Evolutionary conservation across 1,284 basidiomycete species (phyloP), one percentile per base, ranked within the genome.

Genomic region (Leccinum olivaceoglutinosum): DNA sequence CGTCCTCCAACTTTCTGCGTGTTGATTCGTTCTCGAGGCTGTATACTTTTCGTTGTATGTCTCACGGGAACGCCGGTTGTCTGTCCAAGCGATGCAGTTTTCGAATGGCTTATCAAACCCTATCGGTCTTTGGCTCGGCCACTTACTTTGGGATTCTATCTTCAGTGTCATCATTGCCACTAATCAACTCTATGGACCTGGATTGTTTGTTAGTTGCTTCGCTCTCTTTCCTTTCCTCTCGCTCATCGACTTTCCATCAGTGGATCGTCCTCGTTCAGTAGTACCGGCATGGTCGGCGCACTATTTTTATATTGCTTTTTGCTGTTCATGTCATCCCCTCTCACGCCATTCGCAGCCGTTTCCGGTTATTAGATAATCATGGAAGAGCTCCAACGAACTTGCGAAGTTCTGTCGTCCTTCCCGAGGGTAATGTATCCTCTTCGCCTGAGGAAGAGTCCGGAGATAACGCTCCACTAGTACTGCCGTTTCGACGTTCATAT

Each of bases 31-130:
- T 59, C 53, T 32, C 12, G 62, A 89, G 85, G 81, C 86, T 16
- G 85, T 90, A 1, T 93, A 85, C 73, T 91, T 88, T 65, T 81
- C 88, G 9, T 73, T 93, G 12, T 93, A 93, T 72, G 88, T 91
- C 6, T 84, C 85, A 16, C 83, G 80, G 66, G 89, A 89, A 71
- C 83, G 85, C 34, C 80, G 81, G 54, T 87, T 86, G 8, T 85
- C 83, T 51, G 89, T 87, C 2, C 90, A 87, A 75, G 89, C 88
- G 5, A 93, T 90, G 88, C 87, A 89, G 65, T 76, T 89, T 34
- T 90, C 88, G 39, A 93, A 93, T 70, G 91, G 91, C 1, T 77
- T 92, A 38, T 82, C 86, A 5, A 80, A 89, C 61, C 89, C 91
- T 5, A 74, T 85, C 36, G 89, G 88, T 0, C 78, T 93, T 29